Evolutionary conservation across 2,329 filamentous ascomycete species (phyloP).

Genomic region (Leptographium wingfieldii): DNA sequence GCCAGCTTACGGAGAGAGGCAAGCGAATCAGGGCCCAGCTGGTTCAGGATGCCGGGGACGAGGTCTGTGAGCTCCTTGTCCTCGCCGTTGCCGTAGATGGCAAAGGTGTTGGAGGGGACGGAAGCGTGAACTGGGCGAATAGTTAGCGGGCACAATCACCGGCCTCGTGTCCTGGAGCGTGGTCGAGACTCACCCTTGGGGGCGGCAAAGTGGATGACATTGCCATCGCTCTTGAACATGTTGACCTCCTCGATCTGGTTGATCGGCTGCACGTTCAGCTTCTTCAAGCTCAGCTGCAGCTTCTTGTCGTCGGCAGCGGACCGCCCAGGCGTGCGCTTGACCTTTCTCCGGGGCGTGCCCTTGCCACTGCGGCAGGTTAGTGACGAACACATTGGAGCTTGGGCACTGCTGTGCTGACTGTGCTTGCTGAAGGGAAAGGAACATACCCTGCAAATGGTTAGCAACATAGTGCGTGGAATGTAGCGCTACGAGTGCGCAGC

Average conservation of each 20-base stretch:
- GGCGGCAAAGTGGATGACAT: slow-evolving; percentile 97
- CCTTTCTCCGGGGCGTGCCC: slow-evolving; percentile 93
- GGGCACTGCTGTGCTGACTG: background rate
- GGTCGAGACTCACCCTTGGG: slow-evolving; percentile 67
- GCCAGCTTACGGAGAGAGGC: slow-evolving; percentile 96
- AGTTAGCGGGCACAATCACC: background rate
- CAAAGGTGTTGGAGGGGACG: slow-evolving; percentile 96
- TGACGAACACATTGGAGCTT: background rate
- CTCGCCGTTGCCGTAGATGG: slow-evolving; percentile 97
- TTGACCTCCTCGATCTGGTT: slow-evolving; percentile 99
- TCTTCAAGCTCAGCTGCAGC: slow-evolving; percentile 93
- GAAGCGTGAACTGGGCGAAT: slow-evolving; percentile 73
- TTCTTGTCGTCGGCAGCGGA: slow-evolving; percentile 98
- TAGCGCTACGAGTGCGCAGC: background rate
- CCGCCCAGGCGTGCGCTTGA: slow-evolving; percentile 93
- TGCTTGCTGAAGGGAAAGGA: background rate
- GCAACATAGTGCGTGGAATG: background rate
- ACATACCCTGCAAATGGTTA: slow-evolving; percentile 19
- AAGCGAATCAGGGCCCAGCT: slow-evolving; percentile 95
- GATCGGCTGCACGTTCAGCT: slow-evolving; percentile 99
- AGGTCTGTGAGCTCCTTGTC: slow-evolving; percentile 99
- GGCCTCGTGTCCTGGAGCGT: background rate
- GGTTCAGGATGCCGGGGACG: slow-evolving; percentile 97
- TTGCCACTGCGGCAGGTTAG: slow-evolving; percentile 54
- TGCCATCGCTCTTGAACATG: slow-evolving; percentile 99